These are phyloP conservation scores for Mycena leptocephala DNA, from an alignment of 768 basidiomycete species.

Conservation along the genomic window DNA sequence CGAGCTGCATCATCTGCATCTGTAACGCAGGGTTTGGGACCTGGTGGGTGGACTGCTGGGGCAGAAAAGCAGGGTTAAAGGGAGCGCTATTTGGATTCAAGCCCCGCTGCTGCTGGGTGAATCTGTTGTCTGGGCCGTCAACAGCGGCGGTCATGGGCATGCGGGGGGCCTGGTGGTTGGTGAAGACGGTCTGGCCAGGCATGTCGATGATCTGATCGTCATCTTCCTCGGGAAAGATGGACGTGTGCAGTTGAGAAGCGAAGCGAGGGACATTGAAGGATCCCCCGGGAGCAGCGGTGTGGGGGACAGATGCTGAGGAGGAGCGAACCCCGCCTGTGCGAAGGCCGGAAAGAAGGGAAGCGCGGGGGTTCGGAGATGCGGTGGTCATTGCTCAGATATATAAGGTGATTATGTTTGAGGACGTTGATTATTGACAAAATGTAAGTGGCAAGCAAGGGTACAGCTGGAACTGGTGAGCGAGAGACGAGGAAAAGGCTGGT, in stretches of 20 bases:
- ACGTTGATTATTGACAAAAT: conserved; percentile 56
- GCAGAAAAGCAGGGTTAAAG: conserved; percentile 68
- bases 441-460: conserved; percentile 51
- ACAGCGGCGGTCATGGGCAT: conserved; percentile 81
- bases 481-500: conserved; percentile 7
- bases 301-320: conserved; percentile 72
- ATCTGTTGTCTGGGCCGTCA: conserved; percentile 78
- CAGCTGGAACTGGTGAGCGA: conserved; percentile 45
- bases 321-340: conserved; percentile 93
- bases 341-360: conserved; percentile 90
- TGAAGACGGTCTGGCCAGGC: conserved; percentile 67
- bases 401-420: conserved; percentile 47
- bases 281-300: conserved; percentile 76
- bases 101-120: conserved; percentile 77
- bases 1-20: conserved; percentile 90
- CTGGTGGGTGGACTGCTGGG: conserved; percentile 64
- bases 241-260: conserved; percentile 59
- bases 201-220: conserved; percentile 75
- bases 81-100: conserved; percentile 71
- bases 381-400: conserved; percentile 61
- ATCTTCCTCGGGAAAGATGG: conserved; percentile 68
- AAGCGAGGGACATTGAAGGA: conserved; percentile 79
- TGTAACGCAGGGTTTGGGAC: conserved; percentile 78
- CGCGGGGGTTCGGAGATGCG: conserved; percentile 72
- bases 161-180: conserved; percentile 53